These are phyloP conservation scores for Furcasterigmium furcatum DNA, from an alignment of 2,329 filamentous ascomycete species.

Conservation along the genomic window DNA sequence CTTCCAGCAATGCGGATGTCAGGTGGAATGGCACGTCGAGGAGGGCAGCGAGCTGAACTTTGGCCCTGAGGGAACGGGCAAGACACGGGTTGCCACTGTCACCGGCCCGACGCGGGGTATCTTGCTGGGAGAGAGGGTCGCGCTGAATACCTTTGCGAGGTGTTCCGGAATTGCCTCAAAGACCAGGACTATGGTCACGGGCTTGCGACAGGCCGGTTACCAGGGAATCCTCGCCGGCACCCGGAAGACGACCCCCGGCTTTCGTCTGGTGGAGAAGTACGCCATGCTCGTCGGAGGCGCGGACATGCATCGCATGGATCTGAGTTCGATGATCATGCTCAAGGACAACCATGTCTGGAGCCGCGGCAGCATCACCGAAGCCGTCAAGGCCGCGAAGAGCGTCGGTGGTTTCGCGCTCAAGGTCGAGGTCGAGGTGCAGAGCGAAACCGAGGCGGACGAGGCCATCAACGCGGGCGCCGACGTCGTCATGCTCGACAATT, in stretches of 20 bases:
- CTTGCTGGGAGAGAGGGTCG: conserved; percentile 89
- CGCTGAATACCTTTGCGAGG: conserved; percentile 83
- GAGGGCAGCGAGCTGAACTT: conserved; percentile 71
- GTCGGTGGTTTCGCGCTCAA: conserved; percentile 89
- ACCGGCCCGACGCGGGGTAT: conserved; percentile 75
- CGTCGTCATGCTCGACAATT: conserved; percentile 97
- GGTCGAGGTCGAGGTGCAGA: conserved; percentile 94
- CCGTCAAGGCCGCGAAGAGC: conserved; percentile 78
- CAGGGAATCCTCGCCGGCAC: conserved; percentile 86
- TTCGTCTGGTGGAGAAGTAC: conserved; percentile 95
- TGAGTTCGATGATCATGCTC: conserved; percentile 95
- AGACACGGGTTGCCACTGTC: conserved; percentile 73
- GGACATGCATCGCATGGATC: conserved; percentile 86
- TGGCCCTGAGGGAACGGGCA: conserved; percentile 30
- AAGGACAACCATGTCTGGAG: conserved; percentile 99
- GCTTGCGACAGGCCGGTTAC: conserved; percentile 67
- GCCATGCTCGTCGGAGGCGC: conserved; percentile 93
- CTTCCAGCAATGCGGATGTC: conserved; percentile 84
- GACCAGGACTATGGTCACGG: conserved; percentile 50
- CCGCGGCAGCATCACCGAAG: conserved; percentile 78
- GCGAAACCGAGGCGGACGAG: conserved; percentile 82
- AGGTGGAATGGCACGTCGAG: conserved; percentile 80
- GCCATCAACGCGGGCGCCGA: conserved; percentile 89
- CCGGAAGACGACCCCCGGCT: conserved; percentile 94
- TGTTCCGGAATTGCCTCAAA: conserved; percentile 88